Base-by-base conservation (phyloP, 2,329 filamentous ascomycete species). In the Clarireedia hainanense region DNA sequence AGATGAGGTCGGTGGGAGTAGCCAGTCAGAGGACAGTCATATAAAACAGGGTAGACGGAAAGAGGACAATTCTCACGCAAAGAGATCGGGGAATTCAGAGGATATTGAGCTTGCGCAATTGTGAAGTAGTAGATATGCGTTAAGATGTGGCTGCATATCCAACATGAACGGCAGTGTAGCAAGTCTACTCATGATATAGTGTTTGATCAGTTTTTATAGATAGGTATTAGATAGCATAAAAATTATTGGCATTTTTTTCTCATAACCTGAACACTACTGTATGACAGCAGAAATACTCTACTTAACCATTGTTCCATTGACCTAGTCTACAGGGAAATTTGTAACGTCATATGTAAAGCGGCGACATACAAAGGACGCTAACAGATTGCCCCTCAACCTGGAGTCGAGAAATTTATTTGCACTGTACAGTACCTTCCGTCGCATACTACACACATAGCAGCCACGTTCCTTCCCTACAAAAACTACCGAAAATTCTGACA, bases 101-200 rank as follows among this genome's bases (percentile, higher is more conserved):
- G 53, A 47, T 3, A 34, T 56, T 12, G 53, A 56, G 37, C 37
- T 55, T 34, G 24, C n/a, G 15, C 24, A 20, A 14, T 23, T 55
- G 14, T 55, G 23, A 30, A 30, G 27, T 30, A 30, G 27, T 7
- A 9, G 27, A 9, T 20, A 20, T 30, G 27, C 6, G 27, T 30
- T 30, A 6, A 9, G 27, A 30, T 30, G 27, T 30, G 6, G 27
- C 27, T 7, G 27, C 27, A 30, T 30, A 34, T 12, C 3, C 5
- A 34, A 34, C 10, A 12, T 34, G 30, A 4, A 4, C 30, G 30
- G 3, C 5, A 12, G 9, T 34, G 30, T 34, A 34, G 30, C 30
- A 34, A 34, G 30, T 14, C 10, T 34, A 34, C 10, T 34, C 30
- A 34, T 34, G 30, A 34, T 34, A 12, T 12, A 12, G 10, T 10